Percentiles rank a stretch among this genome's conserved stretches.
These are phyloP conservation scores for Ophiosphaerella herpotricha DNA, from an alignment of 2,329 filamentous ascomycete species.

Conservation along the genomic window DNA sequence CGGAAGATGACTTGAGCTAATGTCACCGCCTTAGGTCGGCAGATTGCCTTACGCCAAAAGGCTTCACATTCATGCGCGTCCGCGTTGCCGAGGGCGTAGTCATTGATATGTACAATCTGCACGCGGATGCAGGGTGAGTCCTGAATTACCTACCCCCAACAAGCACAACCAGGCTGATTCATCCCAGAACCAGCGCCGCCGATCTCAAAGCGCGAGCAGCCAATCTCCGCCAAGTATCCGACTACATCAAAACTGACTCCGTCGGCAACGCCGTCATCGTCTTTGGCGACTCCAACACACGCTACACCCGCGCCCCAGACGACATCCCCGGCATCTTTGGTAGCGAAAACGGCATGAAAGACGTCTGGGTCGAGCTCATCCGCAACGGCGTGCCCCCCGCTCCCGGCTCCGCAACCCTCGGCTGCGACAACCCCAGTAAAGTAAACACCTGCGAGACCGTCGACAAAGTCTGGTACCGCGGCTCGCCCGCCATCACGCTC, in stretches of 20 bases:
- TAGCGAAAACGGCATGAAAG: slow-evolving; percentile 58
- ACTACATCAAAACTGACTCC: slow-evolving; percentile 62
- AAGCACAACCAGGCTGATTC: background rate
- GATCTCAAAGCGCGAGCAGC: slow-evolving; percentile 62
- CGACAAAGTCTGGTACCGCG: slow-evolving; percentile 68
- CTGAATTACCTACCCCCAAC: too few relatives aligned
- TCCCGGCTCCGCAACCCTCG: slow-evolving; percentile 30
- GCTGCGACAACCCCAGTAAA: slow-evolving; percentile 63
- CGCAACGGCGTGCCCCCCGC: slow-evolving; percentile 23
- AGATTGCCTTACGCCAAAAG: slow-evolving; percentile 72
- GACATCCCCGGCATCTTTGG: slow-evolving; percentile 60
- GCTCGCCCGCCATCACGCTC: slow-evolving; percentile 54
- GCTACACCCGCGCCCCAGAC: slow-evolving; percentile 60
- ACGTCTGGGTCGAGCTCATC: slow-evolving; percentile 64
- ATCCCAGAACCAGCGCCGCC: slow-evolving; percentile 48
- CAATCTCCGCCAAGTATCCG: slow-evolving; percentile 64
- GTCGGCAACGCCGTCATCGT: slow-evolving; percentile 66
- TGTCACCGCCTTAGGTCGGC: slow-evolving; percentile 43
- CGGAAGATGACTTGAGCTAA: background rate
- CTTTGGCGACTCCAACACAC: slow-evolving; percentile 68
- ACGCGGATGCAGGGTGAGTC: slow-evolving; percentile 65
- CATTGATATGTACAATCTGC: slow-evolving; percentile 69
- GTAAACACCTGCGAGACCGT: slow-evolving; percentile 65
- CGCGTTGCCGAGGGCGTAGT: slow-evolving; percentile 59
- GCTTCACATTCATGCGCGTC: slow-evolving; percentile 69